Conservation (phyloP, 139 green algal genomes). For the Volvox reticuliferus region DNA sequence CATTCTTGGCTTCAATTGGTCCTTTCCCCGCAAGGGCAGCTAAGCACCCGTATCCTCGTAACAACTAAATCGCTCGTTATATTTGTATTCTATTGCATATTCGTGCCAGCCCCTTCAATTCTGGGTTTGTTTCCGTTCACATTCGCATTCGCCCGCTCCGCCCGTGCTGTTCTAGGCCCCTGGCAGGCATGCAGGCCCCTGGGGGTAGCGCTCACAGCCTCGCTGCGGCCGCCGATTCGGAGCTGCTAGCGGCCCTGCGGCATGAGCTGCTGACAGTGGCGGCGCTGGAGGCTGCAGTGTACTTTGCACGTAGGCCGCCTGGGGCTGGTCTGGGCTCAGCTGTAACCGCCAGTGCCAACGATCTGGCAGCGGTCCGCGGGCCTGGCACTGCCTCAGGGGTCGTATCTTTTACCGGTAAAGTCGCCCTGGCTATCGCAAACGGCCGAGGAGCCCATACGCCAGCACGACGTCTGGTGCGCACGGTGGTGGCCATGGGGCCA, state of each 20-base stretch:
- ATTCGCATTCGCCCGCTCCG: too few relatives aligned
- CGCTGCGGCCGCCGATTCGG: not conserved
- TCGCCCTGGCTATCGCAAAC: not conserved
- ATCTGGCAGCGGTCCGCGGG: not conserved
- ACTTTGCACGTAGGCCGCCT: conserved; percentile 60
- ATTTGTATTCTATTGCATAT: too few relatives aligned
- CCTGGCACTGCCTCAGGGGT: not conserved
- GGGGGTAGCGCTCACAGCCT: not conserved
- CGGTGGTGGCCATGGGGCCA: conserved; percentile 75
- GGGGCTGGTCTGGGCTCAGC: not conserved
- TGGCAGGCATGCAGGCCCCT: not conserved
- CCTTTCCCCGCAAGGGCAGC: too few relatives aligned
- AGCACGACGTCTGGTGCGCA: conserved; percentile 81
- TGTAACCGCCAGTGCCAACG: not conserved
- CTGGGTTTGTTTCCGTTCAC: too few relatives aligned
- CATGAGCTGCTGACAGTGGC: conserved; percentile 77
- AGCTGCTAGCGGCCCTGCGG: conserved; percentile 31
- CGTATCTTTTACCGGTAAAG: not conserved
- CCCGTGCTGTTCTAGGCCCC: not conserved
- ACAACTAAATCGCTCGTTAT: too few relatives aligned
- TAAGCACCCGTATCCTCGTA: too few relatives aligned
- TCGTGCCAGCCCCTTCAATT: too few relatives aligned
- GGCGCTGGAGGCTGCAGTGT: conserved; percentile 75
- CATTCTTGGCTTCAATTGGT: too few relatives aligned
- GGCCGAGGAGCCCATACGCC: conserved; percentile 70